phyloP scores from a whole-genome alignment of 2,329 filamentous ascomycete genomes.

The Fusarium circinatum region DNA sequence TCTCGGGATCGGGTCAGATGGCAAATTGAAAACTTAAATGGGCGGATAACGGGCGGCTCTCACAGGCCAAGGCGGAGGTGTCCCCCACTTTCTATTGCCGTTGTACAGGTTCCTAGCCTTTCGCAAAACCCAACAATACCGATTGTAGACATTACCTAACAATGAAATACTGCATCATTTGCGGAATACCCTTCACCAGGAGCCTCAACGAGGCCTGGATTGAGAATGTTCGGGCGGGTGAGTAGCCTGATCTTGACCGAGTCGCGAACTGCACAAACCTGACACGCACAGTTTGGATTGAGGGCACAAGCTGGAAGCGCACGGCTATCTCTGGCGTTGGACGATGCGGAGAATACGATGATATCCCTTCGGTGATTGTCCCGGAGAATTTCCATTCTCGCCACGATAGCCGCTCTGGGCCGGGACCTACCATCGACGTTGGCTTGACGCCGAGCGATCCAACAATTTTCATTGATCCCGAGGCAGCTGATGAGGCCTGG shows the following conservation, averaged over 20 bases:
- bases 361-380: fast-evolving
- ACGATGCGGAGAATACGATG: background rate
- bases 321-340: background rate
- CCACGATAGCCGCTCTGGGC: background rate
- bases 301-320: background rate
- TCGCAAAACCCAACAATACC: too few relatives aligned
- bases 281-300: too few relatives aligned
- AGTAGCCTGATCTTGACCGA: background rate
- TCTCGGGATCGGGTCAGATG: too few relatives aligned
- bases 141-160: background rate
- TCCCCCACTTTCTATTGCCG: too few relatives aligned
- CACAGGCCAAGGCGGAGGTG: too few relatives aligned
- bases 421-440: background rate
- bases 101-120: too few relatives aligned
- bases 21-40: too few relatives aligned
- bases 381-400: background rate
- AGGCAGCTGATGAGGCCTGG: background rate
- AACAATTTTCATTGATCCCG: fast-evolving
- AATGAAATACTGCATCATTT: background rate
- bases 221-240: fast-evolving
- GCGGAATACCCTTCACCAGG: background rate
- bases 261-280: too few relatives aligned
- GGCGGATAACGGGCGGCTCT: too few relatives aligned
- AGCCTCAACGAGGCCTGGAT: background rate
- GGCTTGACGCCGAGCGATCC: background rate